phyloP scores from a whole-genome alignment of 1,284 basidiomycete species.

The Cutaneotrichosporon spelunceum region DNA sequence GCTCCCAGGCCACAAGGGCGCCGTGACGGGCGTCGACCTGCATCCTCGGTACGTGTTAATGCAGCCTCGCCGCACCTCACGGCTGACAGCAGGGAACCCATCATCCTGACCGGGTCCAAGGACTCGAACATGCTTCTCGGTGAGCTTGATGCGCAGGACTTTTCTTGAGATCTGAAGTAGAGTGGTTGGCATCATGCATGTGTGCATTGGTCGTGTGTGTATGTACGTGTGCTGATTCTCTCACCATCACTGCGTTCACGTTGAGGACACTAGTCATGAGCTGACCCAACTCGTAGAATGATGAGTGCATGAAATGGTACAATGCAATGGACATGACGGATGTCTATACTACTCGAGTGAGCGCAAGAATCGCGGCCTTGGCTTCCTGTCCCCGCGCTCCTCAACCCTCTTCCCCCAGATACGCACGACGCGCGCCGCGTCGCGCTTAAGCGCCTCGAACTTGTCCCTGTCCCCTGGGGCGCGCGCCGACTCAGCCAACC shows the following conservation, averaged over 20 bases:
- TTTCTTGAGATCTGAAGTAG: constrained; percentile 24
- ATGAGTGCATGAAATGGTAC: background rate
- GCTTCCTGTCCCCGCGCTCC: background rate
- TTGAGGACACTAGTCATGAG: too few relatives aligned
- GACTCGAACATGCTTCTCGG: constrained; percentile 84
- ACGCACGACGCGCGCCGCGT: background rate
- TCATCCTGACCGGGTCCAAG: constrained; percentile 82
- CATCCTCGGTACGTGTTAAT: constrained; percentile 55
- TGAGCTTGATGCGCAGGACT: constrained; percentile 65
- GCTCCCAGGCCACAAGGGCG: constrained; percentile 90
- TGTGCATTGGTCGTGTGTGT: background rate
- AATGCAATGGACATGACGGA: background rate
- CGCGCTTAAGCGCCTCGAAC: background rate
- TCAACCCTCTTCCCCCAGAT: background rate
- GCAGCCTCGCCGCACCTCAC: background rate
- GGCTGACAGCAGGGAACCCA: constrained; percentile 66
- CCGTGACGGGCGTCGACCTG: constrained; percentile 84
- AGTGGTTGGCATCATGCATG: constrained; percentile 1
- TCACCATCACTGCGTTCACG: too few relatives aligned
- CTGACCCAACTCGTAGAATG: background rate
- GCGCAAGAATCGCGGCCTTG: background rate
- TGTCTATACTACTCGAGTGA: background rate
- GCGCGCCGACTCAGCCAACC: constrained; percentile 9
- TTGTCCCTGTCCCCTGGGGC: constrained; percentile 5
- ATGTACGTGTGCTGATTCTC: background rate